Evolutionary conservation across 345 rosid genomes (phyloP).

Genomic region (Corchorus capsularis): DNA sequence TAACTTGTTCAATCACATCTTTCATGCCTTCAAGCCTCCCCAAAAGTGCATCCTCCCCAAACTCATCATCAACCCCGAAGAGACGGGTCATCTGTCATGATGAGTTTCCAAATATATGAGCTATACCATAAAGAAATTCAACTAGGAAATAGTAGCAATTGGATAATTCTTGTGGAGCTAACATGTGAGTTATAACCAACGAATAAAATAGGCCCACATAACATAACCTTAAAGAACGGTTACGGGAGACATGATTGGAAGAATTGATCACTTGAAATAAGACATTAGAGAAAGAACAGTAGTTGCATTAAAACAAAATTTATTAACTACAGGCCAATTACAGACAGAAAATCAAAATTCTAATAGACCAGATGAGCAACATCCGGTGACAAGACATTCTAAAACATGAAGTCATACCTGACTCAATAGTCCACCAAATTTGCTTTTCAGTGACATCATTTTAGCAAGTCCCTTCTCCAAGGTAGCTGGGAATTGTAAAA

Average conservation of each 20-base stretch:
- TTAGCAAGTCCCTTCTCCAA: conserved; percentile 93
- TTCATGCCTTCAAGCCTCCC: conserved; percentile 99
- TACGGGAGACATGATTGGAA: not conserved
- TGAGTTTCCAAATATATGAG: conserved; percentile 15
- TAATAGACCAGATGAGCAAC: not conserved
- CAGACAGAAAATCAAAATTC: not conserved
- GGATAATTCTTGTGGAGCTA: not conserved
- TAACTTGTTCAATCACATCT: conserved; percentile 95
- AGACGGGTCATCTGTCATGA: conserved; percentile 77
- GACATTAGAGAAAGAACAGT: not conserved
- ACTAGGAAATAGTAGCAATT: not conserved
- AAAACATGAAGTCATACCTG: conserved; percentile 56
- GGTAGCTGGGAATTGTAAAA: conserved; percentile 92
- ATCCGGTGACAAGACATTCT: not conserved
- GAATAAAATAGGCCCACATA: not conserved
- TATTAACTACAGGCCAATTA: not conserved
- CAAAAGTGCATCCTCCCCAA: conserved; percentile 94
- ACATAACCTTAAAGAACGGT: conserved; percentile 6
- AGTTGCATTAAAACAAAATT: not conserved
- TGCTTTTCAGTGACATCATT: conserved; percentile 85
- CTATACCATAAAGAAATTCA: not conserved
- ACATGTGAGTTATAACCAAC: not conserved
- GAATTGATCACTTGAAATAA: conserved; percentile 1
- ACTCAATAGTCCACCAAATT: conserved; percentile 87
- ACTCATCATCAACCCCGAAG: conserved; percentile 86